Percentiles rank a stretch among this genome's conserved stretches.
Evolutionary conservation across 208 protist genomes (phyloP).

Genomic region (Crithidia acanthocephali): DNA sequence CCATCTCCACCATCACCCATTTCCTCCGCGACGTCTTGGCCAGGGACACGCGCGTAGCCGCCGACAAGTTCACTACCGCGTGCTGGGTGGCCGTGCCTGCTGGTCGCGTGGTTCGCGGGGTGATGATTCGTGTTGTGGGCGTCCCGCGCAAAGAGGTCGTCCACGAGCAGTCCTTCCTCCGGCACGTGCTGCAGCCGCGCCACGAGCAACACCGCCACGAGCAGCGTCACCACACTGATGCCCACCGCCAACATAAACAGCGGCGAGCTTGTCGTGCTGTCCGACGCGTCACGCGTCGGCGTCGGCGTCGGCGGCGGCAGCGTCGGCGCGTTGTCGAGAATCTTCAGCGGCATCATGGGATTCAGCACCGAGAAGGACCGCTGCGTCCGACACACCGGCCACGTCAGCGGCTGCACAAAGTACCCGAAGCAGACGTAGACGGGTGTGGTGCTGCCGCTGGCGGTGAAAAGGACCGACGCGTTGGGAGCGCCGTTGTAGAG

Average conservation of each 20-base stretch:
- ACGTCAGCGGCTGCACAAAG: slow-evolving; percentile 19
- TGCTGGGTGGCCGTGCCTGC: not conserved
- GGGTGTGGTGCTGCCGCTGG: slow-evolving; percentile 37
- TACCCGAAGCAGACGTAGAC: slow-evolving; percentile 52
- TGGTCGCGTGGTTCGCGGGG: not conserved
- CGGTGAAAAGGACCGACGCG: slow-evolving; percentile 30
- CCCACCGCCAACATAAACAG: slow-evolving; percentile 33
- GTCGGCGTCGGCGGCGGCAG: slow-evolving; percentile 12
- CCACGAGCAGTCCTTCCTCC: slow-evolving; percentile 30
- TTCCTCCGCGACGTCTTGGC: not conserved
- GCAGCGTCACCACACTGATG: slow-evolving; percentile 34
- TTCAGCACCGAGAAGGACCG: slow-evolving; percentile 36
- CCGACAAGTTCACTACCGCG: not conserved
- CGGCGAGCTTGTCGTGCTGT: slow-evolving; percentile 22
- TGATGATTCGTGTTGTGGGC: no score
- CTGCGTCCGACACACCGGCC: slow-evolving; percentile 19
- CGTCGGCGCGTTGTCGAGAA: slow-evolving; percentile 28
- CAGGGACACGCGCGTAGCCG: not conserved
- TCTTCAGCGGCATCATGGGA: slow-evolving; percentile 36
- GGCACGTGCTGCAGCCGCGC: slow-evolving; percentile 36
- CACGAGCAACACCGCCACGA: slow-evolving; percentile 40
- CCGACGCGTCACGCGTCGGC: slow-evolving; percentile 30
- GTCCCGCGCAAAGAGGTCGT: slow-evolving; percentile 8
- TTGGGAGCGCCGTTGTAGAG: slow-evolving; percentile 36
- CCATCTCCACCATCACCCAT: not conserved